These are phyloP conservation scores for Schrenkiella parvula DNA, from an alignment of 345 rosid species.

Conservation along the genomic window DNA sequence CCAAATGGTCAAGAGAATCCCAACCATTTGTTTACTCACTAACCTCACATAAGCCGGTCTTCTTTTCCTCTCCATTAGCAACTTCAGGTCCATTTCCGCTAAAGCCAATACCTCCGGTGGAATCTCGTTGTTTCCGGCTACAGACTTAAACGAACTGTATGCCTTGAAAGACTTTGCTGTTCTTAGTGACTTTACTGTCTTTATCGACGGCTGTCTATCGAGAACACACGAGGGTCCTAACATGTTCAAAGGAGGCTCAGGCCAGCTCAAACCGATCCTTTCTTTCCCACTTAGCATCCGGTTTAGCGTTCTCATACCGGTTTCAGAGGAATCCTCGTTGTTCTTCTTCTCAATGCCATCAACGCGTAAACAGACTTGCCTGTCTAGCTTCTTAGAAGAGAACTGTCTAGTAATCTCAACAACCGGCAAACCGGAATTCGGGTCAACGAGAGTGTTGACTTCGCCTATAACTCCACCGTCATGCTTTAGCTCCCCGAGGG, in stretches of 20 bases:
- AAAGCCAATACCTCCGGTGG: slow-evolving; percentile 41
- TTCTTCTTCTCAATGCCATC: slow-evolving; percentile 35
- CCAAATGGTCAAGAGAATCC: slow-evolving; percentile 82
- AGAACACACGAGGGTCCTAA: slow-evolving; percentile 50
- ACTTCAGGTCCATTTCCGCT: slow-evolving; percentile 63
- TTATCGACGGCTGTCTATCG: slow-evolving; percentile 59
- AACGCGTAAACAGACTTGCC: slow-evolving; percentile 52
- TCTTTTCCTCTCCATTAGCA: slow-evolving; percentile 65
- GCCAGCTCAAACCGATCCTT: slow-evolving; percentile 83
- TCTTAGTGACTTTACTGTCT: slow-evolving; percentile 49
- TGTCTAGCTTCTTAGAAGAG: slow-evolving; percentile 58
- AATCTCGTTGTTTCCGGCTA: slow-evolving; percentile 40
- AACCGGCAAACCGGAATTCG: slow-evolving; percentile 11
- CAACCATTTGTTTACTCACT: slow-evolving; percentile 96
- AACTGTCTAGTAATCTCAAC: slow-evolving; percentile 47
- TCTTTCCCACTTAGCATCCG: slow-evolving; percentile 69
- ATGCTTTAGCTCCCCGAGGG: slow-evolving; percentile 20
- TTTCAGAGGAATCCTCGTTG: slow-evolving; percentile 10
- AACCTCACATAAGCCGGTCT: slow-evolving; percentile 72
- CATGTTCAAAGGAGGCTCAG: slow-evolving; percentile 74
- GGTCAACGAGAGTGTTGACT: slow-evolving; percentile 17
- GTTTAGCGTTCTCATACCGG: slow-evolving; percentile 36
- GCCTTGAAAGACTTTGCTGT: slow-evolving; percentile 52
- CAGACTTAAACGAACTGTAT: slow-evolving; percentile 60
- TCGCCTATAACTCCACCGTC: slow-evolving; percentile 30